Conservation (phyloP, 2,329 filamentous ascomycete genomes). For the Clonostachys rhizophaga region DNA sequence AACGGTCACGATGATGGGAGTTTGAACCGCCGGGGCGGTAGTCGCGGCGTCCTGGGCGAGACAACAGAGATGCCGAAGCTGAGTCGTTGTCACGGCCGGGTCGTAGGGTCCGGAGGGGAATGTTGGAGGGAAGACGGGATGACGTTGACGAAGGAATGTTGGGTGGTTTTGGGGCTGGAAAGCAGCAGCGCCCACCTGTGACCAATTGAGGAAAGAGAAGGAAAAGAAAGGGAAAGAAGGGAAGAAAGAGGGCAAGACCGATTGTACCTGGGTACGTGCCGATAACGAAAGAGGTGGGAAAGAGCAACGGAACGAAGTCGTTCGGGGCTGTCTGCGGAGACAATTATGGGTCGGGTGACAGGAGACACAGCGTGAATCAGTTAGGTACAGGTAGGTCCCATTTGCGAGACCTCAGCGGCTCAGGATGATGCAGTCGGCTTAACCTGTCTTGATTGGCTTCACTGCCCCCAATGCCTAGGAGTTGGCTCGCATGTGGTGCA, state of each 20-base stretch:
- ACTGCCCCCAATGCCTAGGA: too few relatives aligned
- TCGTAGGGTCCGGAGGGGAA: conserved; percentile 75
- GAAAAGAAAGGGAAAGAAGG: conserved; percentile 10
- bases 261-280: conserved; percentile 1
- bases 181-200: conserved; percentile 68
- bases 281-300: neutral
- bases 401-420: too few relatives aligned
- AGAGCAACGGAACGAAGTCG: neutral
- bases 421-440: too few relatives aligned
- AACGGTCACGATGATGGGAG: conserved; percentile 40
- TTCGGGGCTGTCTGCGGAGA: conserved; percentile 3
- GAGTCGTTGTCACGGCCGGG: conserved; percentile 26
- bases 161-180: conserved; percentile 70
- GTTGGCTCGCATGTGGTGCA: too few relatives aligned
- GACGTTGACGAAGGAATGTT: conserved; percentile 77
- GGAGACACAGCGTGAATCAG: conserved; percentile 2
- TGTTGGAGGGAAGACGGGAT: conserved; percentile 73
- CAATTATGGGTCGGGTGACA: conserved; percentile 5
- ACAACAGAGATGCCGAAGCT: conserved; percentile 42
- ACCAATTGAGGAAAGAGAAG: conserved; percentile 15
- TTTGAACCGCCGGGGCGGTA: conserved; percentile 36
- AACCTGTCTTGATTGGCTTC: too few relatives aligned
- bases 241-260: conserved; percentile 1
- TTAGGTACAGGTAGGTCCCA: too few relatives aligned
- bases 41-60: conserved; percentile 26